phyloP scores from a whole-genome alignment of 805 yeast species.

The Naumovozyma baii region DNA sequence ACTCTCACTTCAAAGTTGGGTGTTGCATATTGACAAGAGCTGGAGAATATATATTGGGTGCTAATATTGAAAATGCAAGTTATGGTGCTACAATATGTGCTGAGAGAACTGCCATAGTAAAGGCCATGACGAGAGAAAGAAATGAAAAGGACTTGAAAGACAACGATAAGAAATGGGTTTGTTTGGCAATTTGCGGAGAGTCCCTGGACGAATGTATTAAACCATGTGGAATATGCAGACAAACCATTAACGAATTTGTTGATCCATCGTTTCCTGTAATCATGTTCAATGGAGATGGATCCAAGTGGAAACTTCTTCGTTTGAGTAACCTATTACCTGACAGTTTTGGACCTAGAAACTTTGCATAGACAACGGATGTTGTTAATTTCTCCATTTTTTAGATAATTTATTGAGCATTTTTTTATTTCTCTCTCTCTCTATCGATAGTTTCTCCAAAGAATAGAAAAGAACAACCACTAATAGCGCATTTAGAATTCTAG shows the following conservation, averaged over 20 bases:
- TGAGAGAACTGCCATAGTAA: constrained; percentile 55
- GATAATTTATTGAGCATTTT: constrained; percentile 50
- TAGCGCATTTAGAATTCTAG: too few relatives aligned
- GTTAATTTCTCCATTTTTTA: too few relatives aligned
- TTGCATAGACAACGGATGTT: too few relatives aligned
- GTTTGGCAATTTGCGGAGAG: constrained; percentile 27
- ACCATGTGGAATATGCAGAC: constrained; percentile 95
- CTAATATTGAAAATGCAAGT: constrained; percentile 89
- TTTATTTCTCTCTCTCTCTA: too few relatives aligned
- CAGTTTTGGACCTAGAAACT: constrained; percentile 89
- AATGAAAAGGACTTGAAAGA: not conserved
- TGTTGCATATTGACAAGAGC: constrained; percentile 51
- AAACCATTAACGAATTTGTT: constrained; percentile 75
- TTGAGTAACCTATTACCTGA: constrained; percentile 63
- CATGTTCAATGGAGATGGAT: constrained; percentile 56
- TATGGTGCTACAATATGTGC: constrained; percentile 77
- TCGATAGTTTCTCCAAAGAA: too few relatives aligned
- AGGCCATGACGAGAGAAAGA: constrained; percentile 35
- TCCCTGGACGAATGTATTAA: constrained; percentile 44
- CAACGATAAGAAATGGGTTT: not conserved
- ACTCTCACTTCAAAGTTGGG: constrained; percentile 54
- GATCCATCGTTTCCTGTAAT: constrained; percentile 42
- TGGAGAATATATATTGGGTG: constrained; percentile 53
- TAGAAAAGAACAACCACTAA: too few relatives aligned
- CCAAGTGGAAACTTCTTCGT: constrained; percentile 35